These are phyloP conservation scores for Candida sonorensis DNA, from an alignment of 805 yeast genomes.

Conservation along the genomic window DNA sequence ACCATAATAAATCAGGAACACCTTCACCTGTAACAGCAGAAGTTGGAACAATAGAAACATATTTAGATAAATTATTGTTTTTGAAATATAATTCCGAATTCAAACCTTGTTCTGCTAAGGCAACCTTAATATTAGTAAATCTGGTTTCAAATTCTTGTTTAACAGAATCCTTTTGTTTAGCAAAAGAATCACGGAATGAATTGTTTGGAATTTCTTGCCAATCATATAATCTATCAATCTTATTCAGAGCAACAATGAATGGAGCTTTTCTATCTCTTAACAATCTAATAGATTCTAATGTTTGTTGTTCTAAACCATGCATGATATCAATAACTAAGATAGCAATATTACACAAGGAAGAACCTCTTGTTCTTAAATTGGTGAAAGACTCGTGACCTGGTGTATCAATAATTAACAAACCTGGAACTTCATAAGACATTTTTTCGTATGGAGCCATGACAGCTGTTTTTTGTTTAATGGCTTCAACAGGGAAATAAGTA, in stretches of 20 bases:
- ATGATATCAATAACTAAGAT: constrained; percentile 96
- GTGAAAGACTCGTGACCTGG: constrained; percentile 99
- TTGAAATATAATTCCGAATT: constrained; percentile 95
- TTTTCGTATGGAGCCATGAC: constrained; percentile 86
- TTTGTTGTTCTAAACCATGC: constrained; percentile 99
- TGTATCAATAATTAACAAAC: constrained; percentile 92
- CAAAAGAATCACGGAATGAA: constrained; percentile 90
- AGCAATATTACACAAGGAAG: constrained; percentile 98
- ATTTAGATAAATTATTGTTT: constrained; percentile 87
- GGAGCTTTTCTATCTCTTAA: constrained; percentile 98
- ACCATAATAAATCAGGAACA: constrained; percentile 97
- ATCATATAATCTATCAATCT: constrained; percentile 94
- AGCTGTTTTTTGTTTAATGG: constrained; percentile 84
- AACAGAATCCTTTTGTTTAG: constrained; percentile 75
- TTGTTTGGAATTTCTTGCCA: constrained; percentile 91
- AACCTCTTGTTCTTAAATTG: constrained; percentile 96
- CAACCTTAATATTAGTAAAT: constrained; percentile 76
- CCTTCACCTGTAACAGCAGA: constrained; percentile 99
- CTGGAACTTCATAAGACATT: constrained; percentile 90
- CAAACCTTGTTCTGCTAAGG: constrained; percentile 95
- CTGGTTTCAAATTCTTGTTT: constrained; percentile 90
- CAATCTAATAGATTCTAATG: constrained; percentile 86
- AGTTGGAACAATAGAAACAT: constrained; percentile 95
- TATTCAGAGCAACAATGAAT: constrained; percentile 92
- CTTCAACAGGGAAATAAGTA: constrained; percentile 95